phyloP scores from a whole-genome alignment of 2,329 filamentous ascomycete genomes.

The Drechslerella dactyloides region DNA sequence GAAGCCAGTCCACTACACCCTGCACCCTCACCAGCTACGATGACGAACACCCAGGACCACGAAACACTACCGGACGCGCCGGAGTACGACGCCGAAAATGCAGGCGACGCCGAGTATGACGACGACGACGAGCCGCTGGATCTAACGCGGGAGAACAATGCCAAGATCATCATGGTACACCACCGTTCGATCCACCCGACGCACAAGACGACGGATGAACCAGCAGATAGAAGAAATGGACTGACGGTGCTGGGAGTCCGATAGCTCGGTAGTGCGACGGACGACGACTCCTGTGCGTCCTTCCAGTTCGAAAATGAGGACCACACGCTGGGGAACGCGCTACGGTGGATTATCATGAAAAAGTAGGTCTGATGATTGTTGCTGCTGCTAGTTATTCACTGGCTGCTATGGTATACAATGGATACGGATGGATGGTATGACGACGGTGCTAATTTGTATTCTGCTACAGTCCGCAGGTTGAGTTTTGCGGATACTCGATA shows the following conservation, averaged over 20 bases:
- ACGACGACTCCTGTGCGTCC: conserved; percentile 80
- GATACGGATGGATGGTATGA: too few species aligned
- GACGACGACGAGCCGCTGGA: conserved; percentile 47
- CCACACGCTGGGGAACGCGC: conserved; percentile 91
- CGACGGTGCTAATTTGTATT: conserved; percentile 5
- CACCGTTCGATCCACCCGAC: background rate
- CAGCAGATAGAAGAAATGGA: background rate
- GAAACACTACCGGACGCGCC: conserved; percentile 48
- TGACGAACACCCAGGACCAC: conserved; percentile 35
- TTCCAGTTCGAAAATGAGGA: conserved; percentile 95
- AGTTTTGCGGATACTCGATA: conserved; percentile 98
- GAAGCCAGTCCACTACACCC: background rate
- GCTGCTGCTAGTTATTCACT: too few species aligned
- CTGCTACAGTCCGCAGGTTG: conserved; percentile 79
- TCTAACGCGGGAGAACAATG: conserved; percentile 44
- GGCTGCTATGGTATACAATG: too few species aligned
- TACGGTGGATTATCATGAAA: conserved; percentile 97
- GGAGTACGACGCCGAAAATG: conserved; percentile 38
- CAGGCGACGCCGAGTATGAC: conserved; percentile 30
- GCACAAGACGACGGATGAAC: background rate
- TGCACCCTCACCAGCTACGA: conserved; percentile 8
- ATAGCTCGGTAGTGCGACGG: conserved; percentile 76
- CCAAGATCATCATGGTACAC: conserved; percentile 49
- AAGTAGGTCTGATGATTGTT: conserved; percentile 69
- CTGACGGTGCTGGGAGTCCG: background rate